Base-by-base conservation (phyloP, 139 green algal genomes). In the Coelastrella sp. region DNA sequence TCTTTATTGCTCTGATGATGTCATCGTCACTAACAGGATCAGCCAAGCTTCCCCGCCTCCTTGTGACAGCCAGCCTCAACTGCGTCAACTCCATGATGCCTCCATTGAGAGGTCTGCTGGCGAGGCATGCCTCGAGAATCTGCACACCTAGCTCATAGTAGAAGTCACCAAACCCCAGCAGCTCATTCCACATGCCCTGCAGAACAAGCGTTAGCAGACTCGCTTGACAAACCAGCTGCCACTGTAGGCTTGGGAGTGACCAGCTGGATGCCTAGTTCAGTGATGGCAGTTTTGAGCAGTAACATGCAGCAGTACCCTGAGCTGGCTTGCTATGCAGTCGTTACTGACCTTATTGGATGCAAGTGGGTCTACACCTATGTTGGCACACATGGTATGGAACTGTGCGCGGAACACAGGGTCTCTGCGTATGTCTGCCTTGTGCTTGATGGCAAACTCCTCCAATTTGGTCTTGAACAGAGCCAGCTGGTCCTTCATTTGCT, bases 301-400 rank as follows among this genome's bases (percentile, higher is more conserved):
- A n/a, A n/a, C n/a, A n/a, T n/a, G n/a, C n/a, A n/a, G n/a, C n/a
- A n/a, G n/a, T n/a, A n/a, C n/a, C n/a, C n/a, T n/a, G n/a, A n/a
- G n/a, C n/a, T n/a, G n/a, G n/a, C n/a, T n/a, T n/a, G n/a, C n/a
- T n/a, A n/a, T n/a, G n/a, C n/a, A n/a, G n/a, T n/a, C n/a, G n/a
- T 2, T 41, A 5, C 62, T 4, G 27, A 90, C 91, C 92, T 98
- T 98, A 88, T 98, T 98, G 13, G 94, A 98, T 3, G 94, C 94
- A 21, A 99, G 90, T 3, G 97, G 97, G 89, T 99, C 97, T 34
- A 99, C 97, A 3, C 97, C 97, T 41, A 97, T 92, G 63, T 95
- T 95, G 6, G 94, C 95, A 86, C 97, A 99, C 97, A 99, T 99
- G n/a, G 81, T 78, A 84, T 99, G 96, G 81, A 99, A 99, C 62